Base-by-base conservation (phyloP, 2,329 filamentous ascomycete species). In the Knufia fluminis region DNA sequence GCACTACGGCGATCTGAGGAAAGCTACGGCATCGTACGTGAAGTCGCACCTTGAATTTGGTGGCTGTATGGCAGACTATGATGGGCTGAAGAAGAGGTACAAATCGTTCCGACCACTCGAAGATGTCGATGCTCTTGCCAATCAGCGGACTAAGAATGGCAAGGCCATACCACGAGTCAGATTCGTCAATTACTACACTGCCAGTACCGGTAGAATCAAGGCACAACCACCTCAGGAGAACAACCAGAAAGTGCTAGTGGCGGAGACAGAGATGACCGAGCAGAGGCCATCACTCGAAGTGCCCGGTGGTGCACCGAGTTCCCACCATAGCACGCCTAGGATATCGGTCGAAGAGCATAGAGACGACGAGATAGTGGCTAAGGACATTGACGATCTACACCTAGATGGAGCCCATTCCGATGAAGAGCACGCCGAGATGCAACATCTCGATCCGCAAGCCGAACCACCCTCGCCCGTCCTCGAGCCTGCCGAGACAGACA, bases 101-200 rank as follows among this genome's bases (percentile, higher is more conserved):
- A 73, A 74, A 20, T 77, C 69, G 36, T 68, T 95, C 22, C 77
- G 86, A 48, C 77, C 75, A 1, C 69, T 94, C 8, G 88, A 94
- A 62, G 82, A 86, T 60, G 70, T 81, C 3, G 77, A 86, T 50
- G 79, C 83, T 54, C 59, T 76, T 1, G 65, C 62, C 57, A 38
- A 65, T 46, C 49, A 57, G 60, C 52, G 62, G 49, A 56, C 61
- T 56, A 28, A 61, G 52, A 32, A 61, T 60, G 57, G 63, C 56
- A n/a, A 59, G 52, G 19, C 55, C 57, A 45, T 58, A 46, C 41
- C 60, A 53, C 55, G 83, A 46, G 78, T 92, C 9, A 77, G 88
- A 14, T 95, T 95, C 60, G 74, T 87, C 50, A 95, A 95, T 62
- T 95, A 94, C 64, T 95, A 91, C 62, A 94, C 89, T 1, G 77